These are phyloP conservation scores for Tetraselmis chui DNA, from an alignment of 139 green algal species.

Conservation along the genomic window DNA sequence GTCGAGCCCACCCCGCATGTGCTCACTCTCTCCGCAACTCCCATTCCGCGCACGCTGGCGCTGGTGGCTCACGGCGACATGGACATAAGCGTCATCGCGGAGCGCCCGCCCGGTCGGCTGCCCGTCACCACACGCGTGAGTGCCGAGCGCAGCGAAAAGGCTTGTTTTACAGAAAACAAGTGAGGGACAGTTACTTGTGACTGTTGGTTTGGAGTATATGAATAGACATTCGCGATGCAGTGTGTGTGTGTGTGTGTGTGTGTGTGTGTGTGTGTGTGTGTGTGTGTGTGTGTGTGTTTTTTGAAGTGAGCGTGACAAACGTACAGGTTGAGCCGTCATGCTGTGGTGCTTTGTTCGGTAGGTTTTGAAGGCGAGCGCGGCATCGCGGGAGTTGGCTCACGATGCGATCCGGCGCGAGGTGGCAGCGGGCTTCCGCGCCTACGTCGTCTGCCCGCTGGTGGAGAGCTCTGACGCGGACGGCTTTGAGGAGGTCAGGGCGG, in stretches of 20 bases:
- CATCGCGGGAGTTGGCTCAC: conserved; percentile 36
- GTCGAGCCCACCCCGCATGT: conserved; percentile 63
- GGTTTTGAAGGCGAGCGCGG: conserved; percentile 29
- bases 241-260: no score
- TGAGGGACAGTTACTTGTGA: no score
- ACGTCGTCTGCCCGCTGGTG: conserved; percentile 52
- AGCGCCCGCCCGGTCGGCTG: conserved; percentile 59
- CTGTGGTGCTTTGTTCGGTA: no score
- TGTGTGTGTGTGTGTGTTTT: no score
- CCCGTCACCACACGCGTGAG: conserved; percentile 39
- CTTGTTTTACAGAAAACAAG: no score
- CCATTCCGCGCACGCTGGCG: conserved; percentile 89
- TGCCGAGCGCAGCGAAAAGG: not conserved
- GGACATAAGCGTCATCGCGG: conserved; percentile 45
- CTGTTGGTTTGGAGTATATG: no score
- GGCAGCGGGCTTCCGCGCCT: conserved; percentile 30
- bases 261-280: no score
- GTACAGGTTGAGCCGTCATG: no score
- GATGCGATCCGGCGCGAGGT: conserved; percentile 48
- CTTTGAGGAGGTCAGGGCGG: conserved; percentile 36
- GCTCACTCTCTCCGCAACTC: conserved; percentile 90
- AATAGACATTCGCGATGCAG: no score
- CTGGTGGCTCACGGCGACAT: conserved; percentile 67
- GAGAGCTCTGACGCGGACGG: conserved; percentile 28
- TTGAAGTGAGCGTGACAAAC: no score